phyloP scores from a whole-genome alignment of 2,329 filamentous ascomycete genomes.

The Claviceps arundinis region DNA sequence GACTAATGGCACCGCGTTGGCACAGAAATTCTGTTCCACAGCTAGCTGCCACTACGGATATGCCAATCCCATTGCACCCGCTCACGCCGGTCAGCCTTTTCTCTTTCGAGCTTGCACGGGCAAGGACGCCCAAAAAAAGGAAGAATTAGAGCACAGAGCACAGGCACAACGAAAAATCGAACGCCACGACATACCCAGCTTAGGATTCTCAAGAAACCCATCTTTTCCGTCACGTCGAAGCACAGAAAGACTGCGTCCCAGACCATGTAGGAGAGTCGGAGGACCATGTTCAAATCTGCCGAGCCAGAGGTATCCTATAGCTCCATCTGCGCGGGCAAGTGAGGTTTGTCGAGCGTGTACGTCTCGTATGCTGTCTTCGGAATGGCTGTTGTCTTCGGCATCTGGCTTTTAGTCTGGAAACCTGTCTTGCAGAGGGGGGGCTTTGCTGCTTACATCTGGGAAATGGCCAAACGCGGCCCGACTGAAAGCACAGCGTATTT shows the following conservation, averaged over 20 bases:
- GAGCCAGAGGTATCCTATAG: conserved; percentile 28
- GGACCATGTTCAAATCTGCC: conserved; percentile 22
- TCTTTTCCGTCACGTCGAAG: conserved; percentile 23
- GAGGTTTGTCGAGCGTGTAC: conserved; percentile 16
- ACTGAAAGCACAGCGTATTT: conserved; percentile 9
- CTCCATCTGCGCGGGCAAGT: conserved; percentile 17
- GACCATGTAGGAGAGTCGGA: conserved; percentile 20
- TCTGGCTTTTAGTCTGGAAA: too few relatives aligned
- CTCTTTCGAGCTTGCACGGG: neutral
- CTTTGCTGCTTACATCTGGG: conserved; percentile 18
- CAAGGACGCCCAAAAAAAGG: neutral
- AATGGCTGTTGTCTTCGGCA: conserved; percentile 18
- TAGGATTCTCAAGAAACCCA: conserved; percentile 20
- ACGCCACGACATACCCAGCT: conserved; percentile 19
- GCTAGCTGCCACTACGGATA: conserved; percentile 13
- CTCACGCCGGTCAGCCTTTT: neutral
- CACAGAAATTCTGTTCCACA: neutral
- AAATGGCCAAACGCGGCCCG: conserved; percentile 25
- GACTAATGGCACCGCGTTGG: conserved; percentile 12
- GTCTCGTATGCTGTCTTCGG: conserved; percentile 22
- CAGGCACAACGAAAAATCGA: neutral
- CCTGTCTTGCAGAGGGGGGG: neutral
- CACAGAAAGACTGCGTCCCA: conserved; percentile 27
- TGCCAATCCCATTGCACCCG: neutral
- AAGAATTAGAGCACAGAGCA: neutral